phyloP scores from a whole-genome alignment of 306 rosid genomes.

The Dalbergia cochinchinensis region DNA sequence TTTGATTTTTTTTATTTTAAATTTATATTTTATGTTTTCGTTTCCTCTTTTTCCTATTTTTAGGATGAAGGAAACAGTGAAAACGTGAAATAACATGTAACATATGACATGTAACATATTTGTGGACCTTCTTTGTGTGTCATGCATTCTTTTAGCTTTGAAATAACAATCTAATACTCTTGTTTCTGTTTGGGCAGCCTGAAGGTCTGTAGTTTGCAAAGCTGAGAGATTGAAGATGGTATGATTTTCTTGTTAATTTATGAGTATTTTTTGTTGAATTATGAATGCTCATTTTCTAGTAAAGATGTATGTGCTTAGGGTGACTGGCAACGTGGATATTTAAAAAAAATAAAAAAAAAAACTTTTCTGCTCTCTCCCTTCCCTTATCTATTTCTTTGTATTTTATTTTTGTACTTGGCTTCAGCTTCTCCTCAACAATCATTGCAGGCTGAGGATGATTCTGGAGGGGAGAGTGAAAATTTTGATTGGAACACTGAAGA shows the following conservation, averaged over 20 bases:
- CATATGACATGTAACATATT: background rate
- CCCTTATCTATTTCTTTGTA: constrained; percentile 4
- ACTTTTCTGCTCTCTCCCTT: background rate
- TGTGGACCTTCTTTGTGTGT: background rate
- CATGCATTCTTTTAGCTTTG: background rate
- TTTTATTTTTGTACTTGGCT: constrained; percentile 21
- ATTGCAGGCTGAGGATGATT: constrained; percentile 71
- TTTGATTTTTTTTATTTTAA: too few relatives aligned
- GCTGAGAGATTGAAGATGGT: constrained; percentile 52
- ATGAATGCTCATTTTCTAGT: constrained; percentile 37
- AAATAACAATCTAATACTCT: background rate
- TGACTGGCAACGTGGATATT: constrained; percentile 9
- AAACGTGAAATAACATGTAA: background rate
- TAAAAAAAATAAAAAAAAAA: background rate
- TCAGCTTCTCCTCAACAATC: constrained; percentile 20
- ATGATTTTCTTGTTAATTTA: constrained; percentile 34
- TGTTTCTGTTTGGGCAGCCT: constrained; percentile 43
- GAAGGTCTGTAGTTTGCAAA: constrained; percentile 36
- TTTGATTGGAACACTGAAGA: constrained; percentile 92
- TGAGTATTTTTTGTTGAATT: constrained; percentile 30
- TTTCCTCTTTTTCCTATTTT: too few relatives aligned
- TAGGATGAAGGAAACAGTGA: too few relatives aligned
- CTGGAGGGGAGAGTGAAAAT: constrained; percentile 64
- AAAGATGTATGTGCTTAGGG: constrained; percentile 1
- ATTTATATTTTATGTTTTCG: too few relatives aligned